Percentiles rank a stretch among this genome's conserved stretches.
Evolutionary conservation across 1,284 basidiomycete species (phyloP).

Genomic region (Irpex rosettiformis): DNA sequence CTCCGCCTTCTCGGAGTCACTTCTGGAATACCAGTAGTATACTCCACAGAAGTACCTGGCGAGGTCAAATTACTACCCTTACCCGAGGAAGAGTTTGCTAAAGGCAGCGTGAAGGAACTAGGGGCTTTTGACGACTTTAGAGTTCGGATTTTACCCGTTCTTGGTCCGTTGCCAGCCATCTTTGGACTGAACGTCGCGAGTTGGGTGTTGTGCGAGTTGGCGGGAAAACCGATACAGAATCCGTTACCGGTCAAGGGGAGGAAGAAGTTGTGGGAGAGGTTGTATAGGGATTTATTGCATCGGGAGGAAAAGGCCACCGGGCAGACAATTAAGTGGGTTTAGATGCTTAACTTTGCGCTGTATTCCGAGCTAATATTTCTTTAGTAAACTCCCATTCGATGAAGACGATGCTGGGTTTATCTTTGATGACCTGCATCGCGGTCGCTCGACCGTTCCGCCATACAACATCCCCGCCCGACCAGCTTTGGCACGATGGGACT

Average conservation of each 20-base stretch:
- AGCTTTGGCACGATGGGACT: constrained; percentile 80
- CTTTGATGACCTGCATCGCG: constrained; percentile 85
- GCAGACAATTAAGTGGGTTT: constrained; percentile 28
- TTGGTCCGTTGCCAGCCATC: constrained; percentile 82
- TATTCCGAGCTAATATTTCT: not conserved
- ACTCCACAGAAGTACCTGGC: constrained; percentile 90
- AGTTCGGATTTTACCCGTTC: constrained; percentile 85
- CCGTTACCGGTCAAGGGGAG: constrained; percentile 83
- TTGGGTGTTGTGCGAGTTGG: constrained; percentile 82
- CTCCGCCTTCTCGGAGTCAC: constrained; percentile 70
- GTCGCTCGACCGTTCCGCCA: constrained; percentile 77
- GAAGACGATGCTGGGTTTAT: constrained; percentile 80
- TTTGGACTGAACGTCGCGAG: constrained; percentile 89
- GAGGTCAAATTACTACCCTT: constrained; percentile 89
- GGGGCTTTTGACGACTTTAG: constrained; percentile 93
- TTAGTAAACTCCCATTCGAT: constrained; percentile 72
- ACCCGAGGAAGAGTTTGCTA: constrained; percentile 88
- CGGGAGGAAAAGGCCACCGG: constrained; percentile 68
- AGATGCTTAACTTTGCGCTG: no score
- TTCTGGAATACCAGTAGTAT: constrained; percentile 89
- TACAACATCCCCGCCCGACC: constrained; percentile 69
- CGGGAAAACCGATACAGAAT: constrained; percentile 78
- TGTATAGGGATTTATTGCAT: constrained; percentile 71
- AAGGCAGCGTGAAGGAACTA: constrained; percentile 88
- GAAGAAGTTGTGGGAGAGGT: constrained; percentile 80